Conservation (phyloP, 139 green algal species). For the Tetratostichococcus sp. region DNA sequence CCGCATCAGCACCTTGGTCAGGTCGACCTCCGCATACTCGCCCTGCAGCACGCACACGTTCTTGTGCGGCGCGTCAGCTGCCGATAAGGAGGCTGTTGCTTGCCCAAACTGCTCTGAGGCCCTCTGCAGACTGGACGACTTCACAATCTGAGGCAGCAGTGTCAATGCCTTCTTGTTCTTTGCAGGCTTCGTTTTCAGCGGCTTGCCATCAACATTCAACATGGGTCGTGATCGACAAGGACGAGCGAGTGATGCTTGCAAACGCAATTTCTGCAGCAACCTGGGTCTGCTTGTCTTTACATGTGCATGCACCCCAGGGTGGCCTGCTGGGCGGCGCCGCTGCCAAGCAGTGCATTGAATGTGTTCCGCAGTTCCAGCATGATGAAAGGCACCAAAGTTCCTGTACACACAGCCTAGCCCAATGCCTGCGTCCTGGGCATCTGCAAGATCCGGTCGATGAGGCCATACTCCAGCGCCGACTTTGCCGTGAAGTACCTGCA, state of each 20-base stretch:
- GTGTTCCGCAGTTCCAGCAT: no score
- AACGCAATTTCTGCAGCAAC: no score
- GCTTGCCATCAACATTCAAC: not conserved
- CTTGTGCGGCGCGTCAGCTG: not conserved
- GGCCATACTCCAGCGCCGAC: slow-evolving; percentile 71
- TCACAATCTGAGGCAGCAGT: not conserved
- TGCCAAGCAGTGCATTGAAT: no score
- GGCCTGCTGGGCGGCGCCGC: no score
- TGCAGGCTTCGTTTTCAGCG: not conserved
- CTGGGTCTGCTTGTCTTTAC: no score
- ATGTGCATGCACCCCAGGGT: no score
- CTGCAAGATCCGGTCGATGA: slow-evolving; percentile 55
- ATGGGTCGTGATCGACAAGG: not conserved
- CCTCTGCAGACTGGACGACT: not conserved
- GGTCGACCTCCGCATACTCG: not conserved
- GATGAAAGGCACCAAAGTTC: no score
- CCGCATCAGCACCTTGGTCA: not conserved
- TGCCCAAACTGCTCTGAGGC: not conserved
- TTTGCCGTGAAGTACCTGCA: slow-evolving; percentile 60
- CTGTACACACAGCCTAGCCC: no score
- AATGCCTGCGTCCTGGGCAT: slow-evolving; percentile 15
- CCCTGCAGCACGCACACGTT: not conserved
- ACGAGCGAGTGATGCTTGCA: no score
- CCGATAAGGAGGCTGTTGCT: not conserved
- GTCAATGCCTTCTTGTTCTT: not conserved